A percentile compares a stretch with the other conserved stretches of the same genome.
phyloP scores from a whole-genome alignment of 768 basidiomycete species.

The Mycena chlorophos region DNA sequence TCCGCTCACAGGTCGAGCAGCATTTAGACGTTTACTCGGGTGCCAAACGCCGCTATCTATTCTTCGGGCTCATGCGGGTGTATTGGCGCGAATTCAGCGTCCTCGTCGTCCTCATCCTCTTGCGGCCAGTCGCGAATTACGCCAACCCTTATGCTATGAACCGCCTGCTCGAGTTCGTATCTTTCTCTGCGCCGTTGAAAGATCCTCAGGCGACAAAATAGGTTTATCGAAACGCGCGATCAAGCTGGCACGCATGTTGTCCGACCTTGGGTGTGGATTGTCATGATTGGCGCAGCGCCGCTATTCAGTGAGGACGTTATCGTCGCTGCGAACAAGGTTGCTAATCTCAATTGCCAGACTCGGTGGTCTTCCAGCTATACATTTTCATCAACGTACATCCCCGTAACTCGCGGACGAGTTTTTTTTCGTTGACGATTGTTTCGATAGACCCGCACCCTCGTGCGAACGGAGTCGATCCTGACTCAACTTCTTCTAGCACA shows the following conservation, averaged over 20 bases:
- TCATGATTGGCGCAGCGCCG: constrained; percentile 50
- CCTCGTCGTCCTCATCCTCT: constrained; percentile 28
- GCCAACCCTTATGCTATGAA: constrained; percentile 42
- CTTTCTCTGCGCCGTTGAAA: background rate
- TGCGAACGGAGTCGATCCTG: constrained; percentile 48
- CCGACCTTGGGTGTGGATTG: constrained; percentile 72
- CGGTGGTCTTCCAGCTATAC: constrained; percentile 55
- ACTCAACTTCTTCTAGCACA: constrained; percentile 47
- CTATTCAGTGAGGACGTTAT: constrained; percentile 25
- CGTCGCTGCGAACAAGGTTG: background rate
- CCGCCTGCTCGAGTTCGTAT: constrained; percentile 34
- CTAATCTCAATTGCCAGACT: constrained; percentile 7
- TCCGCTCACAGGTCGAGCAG: background rate
- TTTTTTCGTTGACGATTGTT: constrained; percentile 39
- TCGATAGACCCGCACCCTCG: constrained; percentile 43
- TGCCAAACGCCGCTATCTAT: constrained; percentile 16
- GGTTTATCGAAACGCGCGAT: constrained; percentile 52
- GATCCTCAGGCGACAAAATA: constrained; percentile 20
- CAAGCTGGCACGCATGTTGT: constrained; percentile 40
- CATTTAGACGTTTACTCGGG: constrained; percentile 4
- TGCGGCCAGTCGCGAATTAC: constrained; percentile 31
- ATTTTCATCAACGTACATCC: constrained; percentile 39
- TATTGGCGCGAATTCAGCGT: constrained; percentile 27
- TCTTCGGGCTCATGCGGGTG: constrained; percentile 46
- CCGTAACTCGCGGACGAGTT: constrained; percentile 17